These are phyloP conservation scores for Didymella lethalis DNA, from an alignment of 2,329 filamentous ascomycete genomes.

Conservation along the genomic window DNA sequence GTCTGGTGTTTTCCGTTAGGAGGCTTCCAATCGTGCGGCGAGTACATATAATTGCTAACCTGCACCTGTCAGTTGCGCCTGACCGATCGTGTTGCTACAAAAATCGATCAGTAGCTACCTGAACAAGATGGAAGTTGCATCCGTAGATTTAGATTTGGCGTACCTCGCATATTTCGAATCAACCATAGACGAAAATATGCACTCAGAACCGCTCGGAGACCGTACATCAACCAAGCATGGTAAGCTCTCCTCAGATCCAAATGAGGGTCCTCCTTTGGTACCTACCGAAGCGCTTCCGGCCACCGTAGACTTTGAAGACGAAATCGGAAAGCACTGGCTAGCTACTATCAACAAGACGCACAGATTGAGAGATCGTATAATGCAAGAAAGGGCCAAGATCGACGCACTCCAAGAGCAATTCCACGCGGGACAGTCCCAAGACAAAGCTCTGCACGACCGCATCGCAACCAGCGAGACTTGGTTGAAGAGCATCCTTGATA, in stretches of 20 bases:
- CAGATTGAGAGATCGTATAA: neutral
- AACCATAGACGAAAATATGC: neutral
- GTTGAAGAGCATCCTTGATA: neutral
- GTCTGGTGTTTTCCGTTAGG: neutral
- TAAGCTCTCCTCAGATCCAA: neutral
- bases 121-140: neutral
- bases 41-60: neutral
- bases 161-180: neutral
- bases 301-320: neutral
- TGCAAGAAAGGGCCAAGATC: neutral
- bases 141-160: neutral
- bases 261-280: neutral
- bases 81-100: neutral
- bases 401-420: neutral
- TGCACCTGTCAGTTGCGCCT: neutral
- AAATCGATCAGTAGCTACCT: neutral
- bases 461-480: neutral
- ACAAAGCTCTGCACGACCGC: neutral
- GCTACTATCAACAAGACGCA: neutral
- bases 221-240: too few species aligned
- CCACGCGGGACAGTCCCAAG: neutral
- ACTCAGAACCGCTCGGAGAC: neutral
- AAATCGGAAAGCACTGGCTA: neutral
- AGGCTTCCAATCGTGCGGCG: neutral
- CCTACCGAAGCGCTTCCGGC: neutral